Evolutionary conservation across 495 filamentous ascomycete genomes (phyloP), one percentile per base, ranked within the genome.

Genomic region (Penicillium samsonianum): DNA sequence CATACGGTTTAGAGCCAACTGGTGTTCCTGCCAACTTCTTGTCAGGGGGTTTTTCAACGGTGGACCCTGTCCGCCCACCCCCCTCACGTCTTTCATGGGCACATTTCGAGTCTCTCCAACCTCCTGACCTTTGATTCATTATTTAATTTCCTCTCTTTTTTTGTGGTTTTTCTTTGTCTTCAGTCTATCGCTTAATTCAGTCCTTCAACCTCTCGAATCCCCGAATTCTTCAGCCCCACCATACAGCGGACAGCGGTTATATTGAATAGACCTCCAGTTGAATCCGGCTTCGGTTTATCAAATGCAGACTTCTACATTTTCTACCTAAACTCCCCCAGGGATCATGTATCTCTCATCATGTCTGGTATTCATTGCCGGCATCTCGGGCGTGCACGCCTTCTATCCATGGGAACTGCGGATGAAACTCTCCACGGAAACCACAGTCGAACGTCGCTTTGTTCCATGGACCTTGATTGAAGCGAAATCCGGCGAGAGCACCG

Each of bases 331-430:
- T 63, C 66, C 35, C 57, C 33, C 11, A 26, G 20, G 68, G 67
- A 72, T 69, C 64, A 76, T 76, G 73, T 70, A 57, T 70, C 58
- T 70, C 47, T 68, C 70, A 62, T 51, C 65, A 68, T 69, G 61
- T 42, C 58, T 74, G 62, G 46, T 43, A 23, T 43, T 70, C 52
- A 50, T 67, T 53, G 62, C 68, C 49, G 58, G 58, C 52, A 53
- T 70, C 5, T 65, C 62, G 2, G 50, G 62, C 51, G 71, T 68
- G 5, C 60, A 62, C 25, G 73, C 73, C 57, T 75, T 75, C 33
- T 75, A 69, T 50, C 73, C 73, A 22, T 75, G 65, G 55, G 60
- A 65, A 30, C 50, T 69, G 28, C 54, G 67, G 20, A 26, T 61
- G 3, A 58, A 52, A 23, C 28, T 53, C 10, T 42, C 57, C 7